These are phyloP conservation scores for Dactylorhiza incarnata DNA, from an alignment of 106 monocot species.

Conservation along the genomic window DNA sequence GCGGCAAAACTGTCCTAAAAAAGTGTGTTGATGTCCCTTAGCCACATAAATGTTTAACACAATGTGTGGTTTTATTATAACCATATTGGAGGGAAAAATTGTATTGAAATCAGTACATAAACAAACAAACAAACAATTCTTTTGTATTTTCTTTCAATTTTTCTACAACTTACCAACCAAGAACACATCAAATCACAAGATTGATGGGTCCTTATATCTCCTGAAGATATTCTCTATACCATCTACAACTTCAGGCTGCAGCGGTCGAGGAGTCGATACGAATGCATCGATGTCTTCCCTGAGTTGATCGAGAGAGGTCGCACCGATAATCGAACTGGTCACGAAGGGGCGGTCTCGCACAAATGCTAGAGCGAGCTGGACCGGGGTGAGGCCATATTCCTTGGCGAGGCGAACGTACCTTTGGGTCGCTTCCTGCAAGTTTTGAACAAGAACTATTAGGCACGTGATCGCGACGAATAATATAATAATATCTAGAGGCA, in stretches of 20 bases:
- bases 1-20: no score
- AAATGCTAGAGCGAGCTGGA: slow-evolving; percentile 85
- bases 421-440: slow-evolving; percentile 65
- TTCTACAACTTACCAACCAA: neutral
- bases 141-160: no score
- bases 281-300: slow-evolving; percentile 90
- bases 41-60: no score
- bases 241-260: slow-evolving; percentile 49
- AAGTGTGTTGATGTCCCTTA: no score
- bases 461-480: neutral
- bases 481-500: neutral
- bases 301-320: slow-evolving; percentile 77
- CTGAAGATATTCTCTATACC: slow-evolving; percentile 68
- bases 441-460: neutral
- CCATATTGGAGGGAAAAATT: no score
- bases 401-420: slow-evolving; percentile 56
- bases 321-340: slow-evolving; percentile 81
- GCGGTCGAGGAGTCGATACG: slow-evolving; percentile 37
- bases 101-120: no score
- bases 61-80: no score
- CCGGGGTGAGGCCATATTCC: slow-evolving; percentile 67
- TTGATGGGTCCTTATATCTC: slow-evolving; percentile 77
- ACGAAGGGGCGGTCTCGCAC: slow-evolving; percentile 69
- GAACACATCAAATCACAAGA: slow-evolving; percentile 18
- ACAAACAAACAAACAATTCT: no score